Evolutionary conservation across 73 alveolate genomes (phyloP).

Genomic region (Tetrahymena malaccensis): DNA sequence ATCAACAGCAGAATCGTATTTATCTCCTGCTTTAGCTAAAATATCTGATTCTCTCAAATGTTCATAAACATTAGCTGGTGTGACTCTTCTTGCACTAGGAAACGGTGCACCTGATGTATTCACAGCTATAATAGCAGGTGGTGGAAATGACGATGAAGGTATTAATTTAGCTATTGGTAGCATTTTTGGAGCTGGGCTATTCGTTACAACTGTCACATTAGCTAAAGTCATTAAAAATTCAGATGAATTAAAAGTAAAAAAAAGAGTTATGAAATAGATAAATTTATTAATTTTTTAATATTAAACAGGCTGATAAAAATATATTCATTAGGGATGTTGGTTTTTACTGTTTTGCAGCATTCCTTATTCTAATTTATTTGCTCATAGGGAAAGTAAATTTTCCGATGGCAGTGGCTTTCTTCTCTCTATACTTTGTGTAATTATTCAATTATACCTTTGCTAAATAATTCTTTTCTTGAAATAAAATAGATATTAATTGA

Average conservation of each 20-base stretch:
- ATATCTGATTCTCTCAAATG: background rate
- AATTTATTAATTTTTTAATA: background rate
- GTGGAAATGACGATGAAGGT: conserved; percentile 20
- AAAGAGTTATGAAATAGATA: conserved; percentile 48
- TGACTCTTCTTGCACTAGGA: conserved; percentile 93
- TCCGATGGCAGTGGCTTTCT: conserved; percentile 1
- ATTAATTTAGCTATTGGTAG: conserved; percentile 34
- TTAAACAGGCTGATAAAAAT: conserved; percentile 3
- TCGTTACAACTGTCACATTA: conserved; percentile 45
- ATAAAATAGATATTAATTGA: too few relatives aligned
- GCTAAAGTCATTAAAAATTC: conserved; percentile 58
- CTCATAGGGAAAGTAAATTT: conserved; percentile 12
- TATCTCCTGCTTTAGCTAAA: background rate
- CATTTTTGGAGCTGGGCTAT: conserved; percentile 52
- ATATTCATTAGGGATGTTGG: conserved; percentile 66
- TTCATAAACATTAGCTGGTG: conserved; percentile 37
- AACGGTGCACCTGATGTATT: conserved; percentile 99
- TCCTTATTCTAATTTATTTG: conserved; percentile 38
- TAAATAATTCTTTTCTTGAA: background rate
- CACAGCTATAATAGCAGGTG: conserved; percentile 84
- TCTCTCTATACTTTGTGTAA: conserved; percentile 1
- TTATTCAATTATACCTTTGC: background rate
- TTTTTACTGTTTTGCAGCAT: conserved; percentile 44
- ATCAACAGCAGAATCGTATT: background rate
- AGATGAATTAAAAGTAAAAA: conserved; percentile 55